phyloP scores from a whole-genome alignment of 192 early-diverging fungal species.

The Coemansia sp. region DNA sequence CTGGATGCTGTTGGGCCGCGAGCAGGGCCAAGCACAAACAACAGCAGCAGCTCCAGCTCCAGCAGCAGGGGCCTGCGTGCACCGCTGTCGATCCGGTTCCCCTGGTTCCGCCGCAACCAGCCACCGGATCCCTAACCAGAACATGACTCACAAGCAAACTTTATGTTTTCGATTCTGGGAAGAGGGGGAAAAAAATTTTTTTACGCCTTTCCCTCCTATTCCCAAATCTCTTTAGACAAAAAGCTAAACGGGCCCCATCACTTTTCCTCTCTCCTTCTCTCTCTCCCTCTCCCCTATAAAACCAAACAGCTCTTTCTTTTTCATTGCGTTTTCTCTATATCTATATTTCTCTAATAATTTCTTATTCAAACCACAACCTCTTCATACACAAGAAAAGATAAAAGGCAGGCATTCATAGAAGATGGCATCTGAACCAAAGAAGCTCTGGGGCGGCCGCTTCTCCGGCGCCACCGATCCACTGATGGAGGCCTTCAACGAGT shows the following conservation, averaged over 20 bases:
- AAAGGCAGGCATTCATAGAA: not conserved
- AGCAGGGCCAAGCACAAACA: not conserved
- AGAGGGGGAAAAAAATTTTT: conserved; percentile 5
- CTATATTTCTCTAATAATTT: too few relatives aligned
- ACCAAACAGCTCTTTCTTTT: too few relatives aligned
- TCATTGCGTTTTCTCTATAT: too few relatives aligned
- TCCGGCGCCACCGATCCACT: conserved; percentile 89
- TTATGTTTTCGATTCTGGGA: not conserved
- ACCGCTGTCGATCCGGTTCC: conserved; percentile 22
- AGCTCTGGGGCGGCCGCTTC: conserved; percentile 86
- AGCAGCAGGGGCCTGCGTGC: not conserved
- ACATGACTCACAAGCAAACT: not conserved
- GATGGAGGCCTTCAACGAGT: conserved; percentile 97
- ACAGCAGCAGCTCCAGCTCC: conserved; percentile 5
- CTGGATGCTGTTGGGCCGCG: conserved; percentile 27
- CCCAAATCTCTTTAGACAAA: too few relatives aligned
- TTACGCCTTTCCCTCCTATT: too few relatives aligned
- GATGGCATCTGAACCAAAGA: conserved; percentile 29
- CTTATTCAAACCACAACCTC: not conserved
- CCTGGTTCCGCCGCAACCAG: conserved; percentile 31
- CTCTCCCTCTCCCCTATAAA: too few relatives aligned
- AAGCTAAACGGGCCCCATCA: too few relatives aligned
- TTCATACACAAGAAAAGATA: not conserved
- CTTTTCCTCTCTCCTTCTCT: too few relatives aligned
- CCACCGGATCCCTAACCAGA: not conserved